A percentile compares a stretch with the other conserved stretches of the same genome.
Conservation (phyloP, 305 asterid species). For the Fraxinus platypoda region DNA sequence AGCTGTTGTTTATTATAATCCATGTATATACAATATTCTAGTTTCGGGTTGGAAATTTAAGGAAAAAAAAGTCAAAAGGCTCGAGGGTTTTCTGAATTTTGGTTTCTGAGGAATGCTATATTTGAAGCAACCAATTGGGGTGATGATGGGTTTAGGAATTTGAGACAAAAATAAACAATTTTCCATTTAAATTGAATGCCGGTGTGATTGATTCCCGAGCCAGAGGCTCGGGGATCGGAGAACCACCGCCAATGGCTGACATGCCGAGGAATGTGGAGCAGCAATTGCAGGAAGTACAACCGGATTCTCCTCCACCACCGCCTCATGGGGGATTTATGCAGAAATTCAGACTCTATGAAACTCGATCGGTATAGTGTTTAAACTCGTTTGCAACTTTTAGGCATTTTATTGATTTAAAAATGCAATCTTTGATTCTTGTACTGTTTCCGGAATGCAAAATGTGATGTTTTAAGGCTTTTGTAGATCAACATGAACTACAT, state of each 20-base stretch:
- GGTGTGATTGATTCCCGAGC: constrained; percentile 79
- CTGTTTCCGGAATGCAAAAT: constrained; percentile 4
- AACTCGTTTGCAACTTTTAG: constrained; percentile 20
- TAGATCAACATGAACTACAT: constrained; percentile 7
- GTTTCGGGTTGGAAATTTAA: constrained; percentile 12
- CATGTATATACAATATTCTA: constrained; percentile 16
- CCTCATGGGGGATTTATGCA: constrained; percentile 65
- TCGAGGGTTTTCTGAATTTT: neutral
- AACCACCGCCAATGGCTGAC: constrained; percentile 30
- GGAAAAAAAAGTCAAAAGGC: constrained; percentile 4
- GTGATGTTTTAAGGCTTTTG: constrained; percentile 9
- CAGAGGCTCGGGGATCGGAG: constrained; percentile 80
- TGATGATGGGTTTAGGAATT: constrained; percentile 16
- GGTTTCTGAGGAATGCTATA: constrained; percentile 11
- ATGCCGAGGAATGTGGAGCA: constrained; percentile 35
- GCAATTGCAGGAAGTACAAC: constrained; percentile 34
- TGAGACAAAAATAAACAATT: constrained; percentile 24
- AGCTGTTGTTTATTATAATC: constrained; percentile 24
- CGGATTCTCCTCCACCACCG: constrained; percentile 30
- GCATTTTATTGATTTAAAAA: neutral
- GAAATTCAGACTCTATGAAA: constrained; percentile 93
- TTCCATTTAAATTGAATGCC: constrained; percentile 42
- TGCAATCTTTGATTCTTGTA: constrained; percentile 13
- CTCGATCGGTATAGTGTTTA: constrained; percentile 69
- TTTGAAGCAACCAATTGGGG: constrained; percentile 25